phyloP scores from a whole-genome alignment of 441 rosid species.

The Populus tomentosa region DNA sequence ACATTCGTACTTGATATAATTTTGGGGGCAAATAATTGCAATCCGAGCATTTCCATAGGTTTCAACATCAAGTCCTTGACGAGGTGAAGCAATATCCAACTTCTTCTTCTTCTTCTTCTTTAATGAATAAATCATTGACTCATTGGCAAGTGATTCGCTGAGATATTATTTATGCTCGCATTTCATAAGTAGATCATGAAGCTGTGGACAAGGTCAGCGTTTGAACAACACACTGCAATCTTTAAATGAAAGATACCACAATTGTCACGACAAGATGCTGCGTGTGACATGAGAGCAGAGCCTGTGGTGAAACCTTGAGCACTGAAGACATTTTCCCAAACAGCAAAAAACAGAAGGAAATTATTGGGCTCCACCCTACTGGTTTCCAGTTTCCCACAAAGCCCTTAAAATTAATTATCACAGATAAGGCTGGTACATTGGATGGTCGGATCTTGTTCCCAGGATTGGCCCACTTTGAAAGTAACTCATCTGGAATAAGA shows the following conservation, averaged over 20 bases:
- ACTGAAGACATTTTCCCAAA: constrained; percentile 6
- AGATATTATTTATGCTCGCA: background rate
- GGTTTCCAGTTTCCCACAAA: background rate
- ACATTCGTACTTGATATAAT: background rate
- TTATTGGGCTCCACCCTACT: background rate
- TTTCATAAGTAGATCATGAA: background rate
- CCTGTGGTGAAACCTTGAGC: background rate
- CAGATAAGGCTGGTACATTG: background rate
- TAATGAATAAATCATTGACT: no score
- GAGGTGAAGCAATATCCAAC: background rate
- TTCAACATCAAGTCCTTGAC: background rate
- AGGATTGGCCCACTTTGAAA: background rate
- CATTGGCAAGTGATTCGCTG: background rate
- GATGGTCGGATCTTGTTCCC: constrained; percentile 12
- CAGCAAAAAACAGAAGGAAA: constrained; percentile 13
- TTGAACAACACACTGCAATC: background rate
- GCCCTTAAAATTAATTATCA: background rate
- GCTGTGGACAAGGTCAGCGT: background rate
- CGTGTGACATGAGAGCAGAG: background rate
- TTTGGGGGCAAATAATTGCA: background rate
- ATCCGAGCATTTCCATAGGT: background rate
- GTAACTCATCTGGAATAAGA: background rate
- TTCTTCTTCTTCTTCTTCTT: no score
- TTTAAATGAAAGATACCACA: background rate
- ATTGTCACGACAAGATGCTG: background rate